Evolutionary conservation across 164 flowering plant genomes (phyloP).

Genomic region (Brasenia schreberi): DNA sequence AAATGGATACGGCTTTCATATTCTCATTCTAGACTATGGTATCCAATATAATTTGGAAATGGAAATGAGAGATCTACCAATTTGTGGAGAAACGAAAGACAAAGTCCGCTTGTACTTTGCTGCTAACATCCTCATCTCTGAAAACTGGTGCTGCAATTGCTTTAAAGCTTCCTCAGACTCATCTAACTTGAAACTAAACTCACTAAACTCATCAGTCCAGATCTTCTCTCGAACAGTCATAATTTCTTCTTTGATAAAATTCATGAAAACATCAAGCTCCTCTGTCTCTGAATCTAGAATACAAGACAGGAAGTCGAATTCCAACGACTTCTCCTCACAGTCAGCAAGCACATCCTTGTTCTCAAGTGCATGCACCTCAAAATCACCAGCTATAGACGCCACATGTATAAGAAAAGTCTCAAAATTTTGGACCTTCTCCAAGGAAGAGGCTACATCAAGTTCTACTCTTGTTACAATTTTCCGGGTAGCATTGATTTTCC

Average conservation of each 20-base stretch:
- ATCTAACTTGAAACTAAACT: constrained; percentile 36
- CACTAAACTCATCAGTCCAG: constrained; percentile 22
- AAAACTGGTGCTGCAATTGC: constrained; percentile 42
- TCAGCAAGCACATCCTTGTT: constrained; percentile 20
- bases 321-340: constrained; percentile 39
- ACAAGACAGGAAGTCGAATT: constrained; percentile 55
- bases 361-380: constrained; percentile 41
- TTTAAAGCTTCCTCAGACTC: constrained; percentile 56
- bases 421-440: constrained; percentile 76
- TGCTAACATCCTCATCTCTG: constrained; percentile 48
- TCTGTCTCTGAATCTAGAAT: constrained; percentile 59
- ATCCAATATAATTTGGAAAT: neutral
- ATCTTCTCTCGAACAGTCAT: constrained; percentile 18
- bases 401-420: constrained; percentile 60
- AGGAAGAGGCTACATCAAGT: constrained; percentile 50
- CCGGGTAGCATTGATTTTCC: constrained; percentile 8
- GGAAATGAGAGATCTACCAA: constrained; percentile 22
- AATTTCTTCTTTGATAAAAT: constrained; percentile 34
- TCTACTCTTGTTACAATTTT: constrained; percentile 49
- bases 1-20: neutral
- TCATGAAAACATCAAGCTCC: constrained; percentile 38
- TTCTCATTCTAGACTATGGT: neutral
- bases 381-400: constrained; percentile 52
- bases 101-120: constrained; percentile 35
- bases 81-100: constrained; percentile 19